Percentiles rank a stretch among this genome's conserved stretches.
Conservation (phyloP, 2,329 filamentous ascomycete species). For the Alternaria sp. region DNA sequence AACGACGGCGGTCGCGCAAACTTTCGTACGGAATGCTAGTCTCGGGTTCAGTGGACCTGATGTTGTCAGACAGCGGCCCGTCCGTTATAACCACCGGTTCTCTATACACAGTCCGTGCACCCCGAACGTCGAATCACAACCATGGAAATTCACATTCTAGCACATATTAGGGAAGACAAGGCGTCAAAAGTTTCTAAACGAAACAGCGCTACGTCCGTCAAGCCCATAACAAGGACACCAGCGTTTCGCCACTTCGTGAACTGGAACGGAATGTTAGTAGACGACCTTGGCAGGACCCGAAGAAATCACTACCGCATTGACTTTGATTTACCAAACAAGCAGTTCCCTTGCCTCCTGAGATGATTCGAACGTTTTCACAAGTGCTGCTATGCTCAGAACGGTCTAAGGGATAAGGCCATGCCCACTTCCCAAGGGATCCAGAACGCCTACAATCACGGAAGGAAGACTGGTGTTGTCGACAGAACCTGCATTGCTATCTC, state of each 20-base stretch:
- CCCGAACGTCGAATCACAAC: neutral
- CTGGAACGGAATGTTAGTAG: neutral
- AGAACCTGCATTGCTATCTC: neutral
- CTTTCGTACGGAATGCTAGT: neutral
- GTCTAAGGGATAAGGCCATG: neutral
- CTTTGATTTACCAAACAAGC: neutral
- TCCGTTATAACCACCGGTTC: slow-evolving; percentile 4
- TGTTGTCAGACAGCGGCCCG: slow-evolving; percentile 3
- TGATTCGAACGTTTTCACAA: neutral
- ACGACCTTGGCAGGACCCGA: slow-evolving; percentile 1
- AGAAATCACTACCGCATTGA: neutral
- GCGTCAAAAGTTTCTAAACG: slow-evolving; percentile 3
- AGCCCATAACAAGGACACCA: neutral
- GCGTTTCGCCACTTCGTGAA: slow-evolving; percentile 1
- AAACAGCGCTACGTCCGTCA: slow-evolving; percentile 2
- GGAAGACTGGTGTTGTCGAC: neutral
- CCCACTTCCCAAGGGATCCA: neutral
- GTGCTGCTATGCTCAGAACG: slow-evolving; percentile 1
- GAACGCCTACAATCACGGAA: slow-evolving; percentile 1
- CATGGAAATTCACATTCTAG: neutral
- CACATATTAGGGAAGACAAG: neutral
- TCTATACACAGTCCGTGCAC: slow-evolving; percentile 1
- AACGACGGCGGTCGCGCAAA: neutral
- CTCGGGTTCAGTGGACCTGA: neutral
- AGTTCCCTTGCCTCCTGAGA: neutral